Evolutionary conservation across 23 red algal genomes (phyloP), one percentile per base, ranked within the genome.

Genomic region (Gracilaria vermiculophylla): DNA sequence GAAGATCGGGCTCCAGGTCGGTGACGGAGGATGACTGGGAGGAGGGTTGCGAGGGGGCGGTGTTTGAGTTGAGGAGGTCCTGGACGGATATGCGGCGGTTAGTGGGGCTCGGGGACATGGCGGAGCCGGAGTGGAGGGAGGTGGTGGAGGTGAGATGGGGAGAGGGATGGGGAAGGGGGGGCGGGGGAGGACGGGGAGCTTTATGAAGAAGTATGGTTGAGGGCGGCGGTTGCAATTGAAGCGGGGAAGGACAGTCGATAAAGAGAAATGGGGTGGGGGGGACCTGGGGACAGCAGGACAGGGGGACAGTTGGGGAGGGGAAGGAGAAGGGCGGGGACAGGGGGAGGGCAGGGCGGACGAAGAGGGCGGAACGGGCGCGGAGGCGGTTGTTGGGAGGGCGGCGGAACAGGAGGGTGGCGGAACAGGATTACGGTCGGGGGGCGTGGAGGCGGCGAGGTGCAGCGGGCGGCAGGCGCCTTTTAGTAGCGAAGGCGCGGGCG

Each of bases 41-140:
- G 7, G 64, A 3, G 15, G 64, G 34, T 1, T 40, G 33, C 35
- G 31, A 16, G n/a, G 64, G 64, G 14, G 21, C 21, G 21, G 37
- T 39, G 35, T 35, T 1, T 5, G 45, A 2, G 51, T 78, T 78
- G 56, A 85, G 80, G 17, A 85, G 64, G 57, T 85, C 80, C 39
- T 85, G 60, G 17, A 85, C 80, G 58, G 57, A 69, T 58, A 85
- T 85, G 40, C 61, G 64, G 48, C 80, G 80, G 12, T n/a, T n/a
- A n/a, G n/a, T 69, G 80, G 14, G 53, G 57, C 27, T 19, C 56
- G n/a, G 77, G 44, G 24, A 48, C 73, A 78, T 70, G 33, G 64
- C 34, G 33, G 64, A 5, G 64, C 37, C 7, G 34, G 11, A 28
- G 31, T 13, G 28, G 25, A 21, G 4, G 61, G 61, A 14, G 28